phyloP scores from a whole-genome alignment of 164 flowering plant species.

The Sedum album region DNA sequence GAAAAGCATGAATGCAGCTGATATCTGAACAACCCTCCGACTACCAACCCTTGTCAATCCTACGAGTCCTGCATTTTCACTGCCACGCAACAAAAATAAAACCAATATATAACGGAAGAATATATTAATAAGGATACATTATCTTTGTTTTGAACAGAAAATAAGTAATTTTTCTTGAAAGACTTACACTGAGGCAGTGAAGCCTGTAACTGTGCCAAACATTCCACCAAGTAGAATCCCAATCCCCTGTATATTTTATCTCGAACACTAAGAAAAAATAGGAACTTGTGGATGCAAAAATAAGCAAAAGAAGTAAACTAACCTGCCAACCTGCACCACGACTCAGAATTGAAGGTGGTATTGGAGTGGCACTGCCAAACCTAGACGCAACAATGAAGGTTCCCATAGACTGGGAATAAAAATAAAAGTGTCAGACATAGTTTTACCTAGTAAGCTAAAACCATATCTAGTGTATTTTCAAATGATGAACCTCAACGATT shows the following conservation, averaged over 20 bases:
- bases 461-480: not conserved
- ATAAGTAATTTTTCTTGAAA: not conserved
- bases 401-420: slow-evolving; percentile 44
- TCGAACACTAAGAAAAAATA: not conserved
- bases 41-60: slow-evolving; percentile 63
- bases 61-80: slow-evolving; percentile 60
- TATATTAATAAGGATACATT: not conserved
- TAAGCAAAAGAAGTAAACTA: not conserved
- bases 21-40: slow-evolving; percentile 50
- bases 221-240: slow-evolving; percentile 55
- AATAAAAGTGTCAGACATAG: not conserved
- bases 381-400: slow-evolving; percentile 50
- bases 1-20: slow-evolving; percentile 68
- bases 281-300: not conserved
- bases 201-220: slow-evolving; percentile 70
- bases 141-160: not conserved
- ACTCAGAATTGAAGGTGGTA: slow-evolving; percentile 51
- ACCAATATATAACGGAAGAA: not conserved
- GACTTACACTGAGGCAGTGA: slow-evolving; percentile 80
- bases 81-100: slow-evolving; percentile 8
- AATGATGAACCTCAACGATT: slow-evolving; percentile 40
- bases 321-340: slow-evolving; percentile 70
- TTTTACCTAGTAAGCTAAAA: not conserved
- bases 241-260: slow-evolving; percentile 33
- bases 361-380: slow-evolving; percentile 50